A percentile compares a stretch with the other conserved stretches of the same genome.
Evolutionary conservation across 139 green algal genomes (phyloP).

Genomic region (Chlorella sp.): DNA sequence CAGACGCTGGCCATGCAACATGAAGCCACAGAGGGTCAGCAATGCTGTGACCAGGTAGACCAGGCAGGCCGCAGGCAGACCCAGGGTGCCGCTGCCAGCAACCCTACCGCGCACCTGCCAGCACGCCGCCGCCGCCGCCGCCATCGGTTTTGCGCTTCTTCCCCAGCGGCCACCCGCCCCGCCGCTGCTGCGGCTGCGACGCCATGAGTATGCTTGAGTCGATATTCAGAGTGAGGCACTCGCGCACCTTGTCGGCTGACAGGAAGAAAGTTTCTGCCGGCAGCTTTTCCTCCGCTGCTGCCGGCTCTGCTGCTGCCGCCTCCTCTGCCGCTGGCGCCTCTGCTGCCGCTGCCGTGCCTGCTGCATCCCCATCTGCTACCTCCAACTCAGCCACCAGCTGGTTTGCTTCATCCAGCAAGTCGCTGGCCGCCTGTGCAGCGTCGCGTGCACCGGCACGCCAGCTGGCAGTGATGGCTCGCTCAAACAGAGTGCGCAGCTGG

Average conservation of each 20-base stretch:
- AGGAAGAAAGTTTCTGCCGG: slow-evolving; percentile 40
- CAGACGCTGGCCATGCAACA: too few relatives aligned
- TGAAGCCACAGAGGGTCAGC: too few relatives aligned
- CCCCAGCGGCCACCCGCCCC: background rate
- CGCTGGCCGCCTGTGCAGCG: slow-evolving; percentile 29
- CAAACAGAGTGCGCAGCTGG: background rate
- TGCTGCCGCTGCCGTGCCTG: background rate
- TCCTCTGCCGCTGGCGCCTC: background rate
- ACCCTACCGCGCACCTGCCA: too few relatives aligned
- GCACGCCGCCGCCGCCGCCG: background rate
- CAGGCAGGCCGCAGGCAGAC: too few relatives aligned
- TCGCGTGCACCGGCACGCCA: background rate
- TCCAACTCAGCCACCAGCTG: background rate
- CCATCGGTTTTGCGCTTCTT: background rate
- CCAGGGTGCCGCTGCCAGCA: too few relatives aligned
- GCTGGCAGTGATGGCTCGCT: background rate
- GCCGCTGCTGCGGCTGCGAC: background rate
- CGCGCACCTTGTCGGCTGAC: background rate
- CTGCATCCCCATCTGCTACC: background rate
- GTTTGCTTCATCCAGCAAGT: slow-evolving; percentile 47
- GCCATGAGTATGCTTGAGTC: slow-evolving; percentile 20
- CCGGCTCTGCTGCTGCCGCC: background rate
- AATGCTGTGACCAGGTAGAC: too few relatives aligned
- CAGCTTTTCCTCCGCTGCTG: background rate
- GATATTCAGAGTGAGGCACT: slow-evolving; percentile 36